A percentile compares a stretch with the other conserved stretches of the same genome.
phyloP scores from a whole-genome alignment of 2,329 filamentous ascomycete genomes.

The Claviceps fusiformis region DNA sequence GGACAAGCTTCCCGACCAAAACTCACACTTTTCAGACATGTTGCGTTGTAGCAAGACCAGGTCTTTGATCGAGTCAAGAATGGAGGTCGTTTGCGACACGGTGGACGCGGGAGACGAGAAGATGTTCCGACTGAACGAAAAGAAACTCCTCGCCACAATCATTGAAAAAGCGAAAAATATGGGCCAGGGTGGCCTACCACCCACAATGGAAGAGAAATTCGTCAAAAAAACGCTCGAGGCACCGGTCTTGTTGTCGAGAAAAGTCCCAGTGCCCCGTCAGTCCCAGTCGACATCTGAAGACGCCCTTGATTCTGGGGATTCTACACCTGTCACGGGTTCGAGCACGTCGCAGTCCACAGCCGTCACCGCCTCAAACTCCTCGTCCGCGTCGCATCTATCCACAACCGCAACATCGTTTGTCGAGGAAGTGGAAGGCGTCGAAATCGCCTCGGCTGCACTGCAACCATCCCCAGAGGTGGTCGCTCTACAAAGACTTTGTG shows the following conservation, averaged over 20 bases:
- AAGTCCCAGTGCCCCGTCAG: conserved; percentile 28
- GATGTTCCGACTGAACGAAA: conserved; percentile 69
- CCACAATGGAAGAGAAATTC: conserved; percentile 75
- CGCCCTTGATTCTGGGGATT: conserved; percentile 10
- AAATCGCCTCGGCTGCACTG: conserved; percentile 27
- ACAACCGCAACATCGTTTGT: conserved; percentile 32
- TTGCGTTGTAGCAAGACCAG: conserved; percentile 34
- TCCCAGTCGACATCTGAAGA: conserved; percentile 6
- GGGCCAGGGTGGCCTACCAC: conserved; percentile 51
- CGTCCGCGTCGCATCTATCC: conserved; percentile 25
- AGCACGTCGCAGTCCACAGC: conserved; percentile 29
- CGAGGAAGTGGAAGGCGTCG: conserved; percentile 18
- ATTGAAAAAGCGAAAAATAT: conserved; percentile 60
- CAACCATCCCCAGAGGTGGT: conserved; percentile 34
- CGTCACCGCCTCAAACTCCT: conserved; percentile 22
- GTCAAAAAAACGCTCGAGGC: conserved; percentile 62
- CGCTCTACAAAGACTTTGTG: conserved; percentile 48
- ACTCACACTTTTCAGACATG: conserved; percentile 45
- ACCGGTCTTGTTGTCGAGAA: conserved; percentile 56
- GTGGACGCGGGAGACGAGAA: conserved; percentile 72
- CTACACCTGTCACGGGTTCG: conserved; percentile 13
- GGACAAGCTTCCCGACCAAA: conserved; percentile 42
- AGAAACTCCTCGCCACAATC: conserved; percentile 54
- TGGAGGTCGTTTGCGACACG: conserved; percentile 62
- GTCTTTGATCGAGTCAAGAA: conserved; percentile 45